Evolutionary conservation across 2,329 filamentous ascomycete genomes (phyloP).

Genomic region (Bipolaris bicolor): DNA sequence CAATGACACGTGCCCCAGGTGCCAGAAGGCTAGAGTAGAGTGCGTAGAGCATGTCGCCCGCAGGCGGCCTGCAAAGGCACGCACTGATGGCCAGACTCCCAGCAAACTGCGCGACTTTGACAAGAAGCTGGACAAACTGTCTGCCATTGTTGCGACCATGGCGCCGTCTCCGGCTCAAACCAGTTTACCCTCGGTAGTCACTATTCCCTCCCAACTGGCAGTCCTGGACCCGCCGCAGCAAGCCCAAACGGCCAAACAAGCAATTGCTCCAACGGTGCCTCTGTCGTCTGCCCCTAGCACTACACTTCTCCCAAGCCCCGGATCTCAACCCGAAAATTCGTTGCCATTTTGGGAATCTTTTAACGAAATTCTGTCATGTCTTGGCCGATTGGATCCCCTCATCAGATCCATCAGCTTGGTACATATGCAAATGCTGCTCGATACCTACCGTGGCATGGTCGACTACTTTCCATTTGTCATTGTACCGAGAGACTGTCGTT

Average conservation of each 20-base stretch:
- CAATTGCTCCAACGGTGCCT: conserved; percentile 21
- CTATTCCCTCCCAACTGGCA: conserved; percentile 28
- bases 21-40: conserved; percentile 45
- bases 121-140: conserved; percentile 43
- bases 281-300: conserved; percentile 22
- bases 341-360: conserved; percentile 44
- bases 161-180: conserved; percentile 31
- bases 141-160: conserved; percentile 41
- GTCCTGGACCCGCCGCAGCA: conserved; percentile 30
- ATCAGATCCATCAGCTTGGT: conserved; percentile 43
- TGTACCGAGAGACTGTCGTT: conserved; percentile 36
- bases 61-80: conserved; percentile 43
- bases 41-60: conserved; percentile 48
- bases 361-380: conserved; percentile 38
- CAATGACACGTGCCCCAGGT: conserved; percentile 46
- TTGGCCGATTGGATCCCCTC: conserved; percentile 42
- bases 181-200: conserved; percentile 33
- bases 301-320: conserved; percentile 33
- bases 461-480: conserved; percentile 46
- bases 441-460: conserved; percentile 40
- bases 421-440: conserved; percentile 44
- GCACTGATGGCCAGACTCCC: conserved; percentile 34
- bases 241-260: conserved; percentile 19
- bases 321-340: conserved; percentile 34
- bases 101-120: conserved; percentile 43